A percentile compares a stretch with the other conserved stretches of the same genome.
phyloP scores from a whole-genome alignment of 2,329 filamentous ascomycete species.

The Pyricularia grisea region DNA sequence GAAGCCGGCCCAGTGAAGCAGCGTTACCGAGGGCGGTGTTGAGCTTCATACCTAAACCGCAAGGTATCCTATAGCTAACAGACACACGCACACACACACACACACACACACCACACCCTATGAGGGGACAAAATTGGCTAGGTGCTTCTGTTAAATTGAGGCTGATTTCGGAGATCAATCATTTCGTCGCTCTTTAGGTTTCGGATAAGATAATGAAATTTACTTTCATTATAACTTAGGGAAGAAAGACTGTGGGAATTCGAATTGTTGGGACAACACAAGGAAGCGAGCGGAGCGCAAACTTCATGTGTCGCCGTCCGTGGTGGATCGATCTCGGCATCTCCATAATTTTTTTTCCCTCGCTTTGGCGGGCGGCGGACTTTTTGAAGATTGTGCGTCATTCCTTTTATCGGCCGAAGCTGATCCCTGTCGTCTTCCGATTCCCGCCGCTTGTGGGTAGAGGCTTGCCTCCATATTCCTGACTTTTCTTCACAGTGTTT shows the following conservation, averaged over 20 bases:
- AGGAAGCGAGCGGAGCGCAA: not conserved
- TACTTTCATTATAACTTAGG: not conserved
- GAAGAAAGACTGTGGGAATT: too few species aligned
- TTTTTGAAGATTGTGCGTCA: not conserved
- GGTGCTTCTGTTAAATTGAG: not conserved
- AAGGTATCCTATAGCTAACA: not conserved
- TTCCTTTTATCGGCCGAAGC: not conserved
- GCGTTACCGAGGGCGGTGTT: not conserved
- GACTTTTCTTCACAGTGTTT: not conserved
- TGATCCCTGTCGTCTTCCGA: not conserved
- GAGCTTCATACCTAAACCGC: not conserved
- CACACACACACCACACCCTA: too few species aligned
- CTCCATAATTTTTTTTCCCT: not conserved
- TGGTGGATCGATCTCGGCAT: not conserved
- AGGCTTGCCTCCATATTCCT: not conserved
- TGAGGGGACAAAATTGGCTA: not conserved
- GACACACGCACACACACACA: too few species aligned
- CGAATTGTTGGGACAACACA: not conserved
- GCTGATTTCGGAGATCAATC: not conserved
- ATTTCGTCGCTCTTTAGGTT: not conserved
- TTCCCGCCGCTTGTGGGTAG: not conserved
- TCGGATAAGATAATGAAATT: not conserved
- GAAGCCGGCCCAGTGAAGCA: constrained; percentile 1
- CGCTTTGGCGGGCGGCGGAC: not conserved
- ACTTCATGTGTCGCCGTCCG: not conserved